A percentile compares a stretch with the other conserved stretches of the same genome.
Conservation (phyloP, 805 yeast species). For the Candida easanensis region DNA sequence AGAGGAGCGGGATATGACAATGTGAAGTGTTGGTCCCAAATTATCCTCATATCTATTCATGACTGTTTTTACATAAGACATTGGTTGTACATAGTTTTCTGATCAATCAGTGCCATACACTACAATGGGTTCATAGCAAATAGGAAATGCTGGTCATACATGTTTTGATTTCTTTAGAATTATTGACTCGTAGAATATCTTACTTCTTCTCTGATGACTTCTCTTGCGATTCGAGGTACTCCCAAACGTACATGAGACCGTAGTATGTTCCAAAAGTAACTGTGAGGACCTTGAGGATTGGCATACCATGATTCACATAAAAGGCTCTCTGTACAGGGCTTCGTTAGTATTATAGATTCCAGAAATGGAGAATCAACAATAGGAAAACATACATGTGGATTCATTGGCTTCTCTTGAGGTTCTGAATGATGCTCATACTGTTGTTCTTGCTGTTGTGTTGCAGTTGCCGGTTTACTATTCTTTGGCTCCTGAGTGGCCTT, state of each 20-base stretch:
- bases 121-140: conserved; percentile 22
- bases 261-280: conserved; percentile 47
- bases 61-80: not conserved
- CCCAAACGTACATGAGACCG: conserved; percentile 43
- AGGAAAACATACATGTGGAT: conserved; percentile 22
- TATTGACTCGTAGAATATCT: not conserved
- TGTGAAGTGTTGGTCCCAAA: conserved; percentile 8
- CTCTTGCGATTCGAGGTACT: conserved; percentile 34
- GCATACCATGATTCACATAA: conserved; percentile 45
- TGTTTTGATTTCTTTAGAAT: not conserved
- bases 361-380: not conserved
- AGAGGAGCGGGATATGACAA: conserved; percentile 1
- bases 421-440: not conserved
- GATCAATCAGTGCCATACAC: not conserved
- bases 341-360: not conserved
- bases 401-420: conserved; percentile 3
- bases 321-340: conserved; percentile 29
- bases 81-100: no score
- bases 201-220: not conserved
- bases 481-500: not conserved
- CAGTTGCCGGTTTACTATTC: not conserved
- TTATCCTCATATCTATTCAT: conserved; percentile 6
- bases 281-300: conserved; percentile 42
- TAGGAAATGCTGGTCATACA: conserved; percentile 27
- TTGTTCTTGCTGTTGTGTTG: not conserved